Percentiles rank a stretch among this genome's conserved stretches.
Evolutionary conservation across 169 alveolate species (phyloP).

Genomic region (Theileria parva): DNA sequence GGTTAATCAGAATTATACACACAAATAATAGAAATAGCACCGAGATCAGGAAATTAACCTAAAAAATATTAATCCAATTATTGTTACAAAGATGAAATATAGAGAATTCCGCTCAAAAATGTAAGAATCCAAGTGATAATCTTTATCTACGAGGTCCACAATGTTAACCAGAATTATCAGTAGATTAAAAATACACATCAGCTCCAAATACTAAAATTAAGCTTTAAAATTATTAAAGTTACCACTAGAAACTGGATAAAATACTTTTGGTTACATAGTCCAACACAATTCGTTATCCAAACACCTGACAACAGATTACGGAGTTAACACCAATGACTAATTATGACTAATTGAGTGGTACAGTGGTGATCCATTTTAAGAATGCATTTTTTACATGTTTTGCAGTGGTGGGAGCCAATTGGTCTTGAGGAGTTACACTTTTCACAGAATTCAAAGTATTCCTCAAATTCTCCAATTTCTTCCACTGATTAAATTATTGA

Average conservation of each 20-base stretch:
- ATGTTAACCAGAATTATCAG: neutral
- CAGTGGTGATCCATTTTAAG: conserved; percentile 91
- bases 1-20: conserved; percentile 38
- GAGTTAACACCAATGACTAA: neutral
- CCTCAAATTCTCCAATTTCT: conserved; percentile 20
- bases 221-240: neutral
- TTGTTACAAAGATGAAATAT: neutral
- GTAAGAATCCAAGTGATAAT: neutral
- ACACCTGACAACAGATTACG: conserved; percentile 58
- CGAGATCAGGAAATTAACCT: conserved; percentile 30
- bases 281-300: conserved; percentile 88
- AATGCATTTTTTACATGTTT: conserved; percentile 83
- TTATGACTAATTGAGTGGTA: conserved; percentile 1
- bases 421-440: conserved; percentile 61
- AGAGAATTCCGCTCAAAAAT: neutral
- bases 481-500: conserved; percentile 10
- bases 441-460: conserved; percentile 36
- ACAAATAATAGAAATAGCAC: conserved; percentile 34
- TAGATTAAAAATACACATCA: neutral
- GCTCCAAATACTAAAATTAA: neutral
- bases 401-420: conserved; percentile 86
- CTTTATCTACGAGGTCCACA: neutral
- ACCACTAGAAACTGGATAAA: conserved; percentile 69
- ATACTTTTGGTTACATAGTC: conserved; percentile 85
- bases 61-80: neutral